Conservation (phyloP, 441 rosid species). For the Pelargonium myrrhifolium region DNA sequence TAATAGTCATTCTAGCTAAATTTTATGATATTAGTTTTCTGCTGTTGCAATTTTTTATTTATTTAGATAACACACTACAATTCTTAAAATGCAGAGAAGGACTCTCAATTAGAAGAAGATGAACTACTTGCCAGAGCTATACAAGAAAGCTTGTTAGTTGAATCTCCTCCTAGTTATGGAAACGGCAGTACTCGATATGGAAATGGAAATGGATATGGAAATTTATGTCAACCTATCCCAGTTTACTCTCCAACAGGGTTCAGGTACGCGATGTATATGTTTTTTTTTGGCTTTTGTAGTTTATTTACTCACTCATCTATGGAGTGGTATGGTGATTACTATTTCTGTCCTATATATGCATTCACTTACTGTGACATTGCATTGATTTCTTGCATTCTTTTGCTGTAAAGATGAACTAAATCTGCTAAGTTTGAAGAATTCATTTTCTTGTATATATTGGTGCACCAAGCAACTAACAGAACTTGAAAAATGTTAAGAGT, state of each 20-base stretch:
- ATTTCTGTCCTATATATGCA: background rate
- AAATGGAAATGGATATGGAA: constrained; percentile 3
- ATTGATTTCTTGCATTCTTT: background rate
- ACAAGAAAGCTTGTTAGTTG: constrained; percentile 53
- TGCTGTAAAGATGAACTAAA: background rate
- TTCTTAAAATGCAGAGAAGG: constrained; percentile 41
- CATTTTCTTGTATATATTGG: background rate
- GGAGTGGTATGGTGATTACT: background rate
- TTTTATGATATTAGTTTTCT: constrained; percentile 7
- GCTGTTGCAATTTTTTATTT: constrained; percentile 4
- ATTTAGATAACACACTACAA: constrained; percentile 16
- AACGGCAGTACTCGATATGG: constrained; percentile 18
- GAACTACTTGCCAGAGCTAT: constrained; percentile 68
- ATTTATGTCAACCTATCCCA: constrained; percentile 30
- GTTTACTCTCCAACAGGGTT: constrained; percentile 35
- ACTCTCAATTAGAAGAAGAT: constrained; percentile 47
- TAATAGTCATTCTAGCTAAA: background rate
- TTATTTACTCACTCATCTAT: background rate
- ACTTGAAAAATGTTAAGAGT: background rate
- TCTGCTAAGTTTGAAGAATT: background rate
- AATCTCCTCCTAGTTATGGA: constrained; percentile 40
- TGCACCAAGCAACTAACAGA: background rate
- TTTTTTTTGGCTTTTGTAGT: background rate
- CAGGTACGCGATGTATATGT: constrained; percentile 36
- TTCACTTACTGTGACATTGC: background rate